phyloP scores from a whole-genome alignment of 805 yeast genomes.

The Schizosaccharomyces osmophilus region DNA sequence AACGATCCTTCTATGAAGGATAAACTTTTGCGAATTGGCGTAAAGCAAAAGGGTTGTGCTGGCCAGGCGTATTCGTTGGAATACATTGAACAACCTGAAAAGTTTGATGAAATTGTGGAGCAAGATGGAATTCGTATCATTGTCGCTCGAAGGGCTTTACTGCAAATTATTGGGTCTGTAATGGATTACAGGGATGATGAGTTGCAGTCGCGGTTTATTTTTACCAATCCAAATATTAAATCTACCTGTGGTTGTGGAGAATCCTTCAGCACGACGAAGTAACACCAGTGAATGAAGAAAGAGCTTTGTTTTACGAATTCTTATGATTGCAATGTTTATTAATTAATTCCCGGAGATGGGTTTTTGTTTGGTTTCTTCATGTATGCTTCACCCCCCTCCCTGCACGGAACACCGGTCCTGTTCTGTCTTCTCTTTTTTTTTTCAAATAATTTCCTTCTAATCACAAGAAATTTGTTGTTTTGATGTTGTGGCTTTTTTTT shows the following conservation, averaged over 20 bases:
- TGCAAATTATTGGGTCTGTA: conserved; percentile 85
- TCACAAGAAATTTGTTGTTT: background rate
- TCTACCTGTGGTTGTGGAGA: conserved; percentile 99
- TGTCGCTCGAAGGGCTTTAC: conserved; percentile 86
- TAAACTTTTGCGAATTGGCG: conserved; percentile 72
- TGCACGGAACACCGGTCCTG: background rate
- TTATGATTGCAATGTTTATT: too few relatives aligned
- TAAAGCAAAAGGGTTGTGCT: conserved; percentile 89
- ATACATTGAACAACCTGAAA: conserved; percentile 75
- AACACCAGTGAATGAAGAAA: background rate
- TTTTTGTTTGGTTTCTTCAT: background rate
- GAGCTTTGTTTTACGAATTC: too few relatives aligned
- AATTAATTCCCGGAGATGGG: background rate
- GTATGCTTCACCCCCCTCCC: background rate
- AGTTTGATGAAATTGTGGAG: conserved; percentile 73
- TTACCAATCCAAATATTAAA: conserved; percentile 85
- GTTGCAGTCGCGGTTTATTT: conserved; percentile 66
- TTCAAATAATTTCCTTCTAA: background rate
- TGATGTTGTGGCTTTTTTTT: too few relatives aligned
- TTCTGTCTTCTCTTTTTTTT: background rate
- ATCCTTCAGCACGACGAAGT: conserved; percentile 27
- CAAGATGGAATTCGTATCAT: conserved; percentile 76
- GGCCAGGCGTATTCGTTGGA: conserved; percentile 80
- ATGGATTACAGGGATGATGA: conserved; percentile 98
- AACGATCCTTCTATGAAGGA: conserved; percentile 18